Base-by-base conservation (phyloP, 331 rosid genomes). In the Saraca asoca region DNA sequence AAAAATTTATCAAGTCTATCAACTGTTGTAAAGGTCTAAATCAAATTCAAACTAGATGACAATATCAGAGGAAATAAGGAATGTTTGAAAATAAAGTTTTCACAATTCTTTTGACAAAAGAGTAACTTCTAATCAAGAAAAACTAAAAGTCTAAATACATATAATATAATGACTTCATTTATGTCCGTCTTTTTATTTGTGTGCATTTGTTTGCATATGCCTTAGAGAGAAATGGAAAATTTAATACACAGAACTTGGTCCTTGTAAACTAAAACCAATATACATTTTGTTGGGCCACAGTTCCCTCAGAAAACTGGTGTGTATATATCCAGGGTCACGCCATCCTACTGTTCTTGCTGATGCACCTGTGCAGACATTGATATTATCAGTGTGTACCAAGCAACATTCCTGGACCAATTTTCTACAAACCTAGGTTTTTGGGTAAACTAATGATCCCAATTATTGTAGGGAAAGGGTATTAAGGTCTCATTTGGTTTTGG, bases 281-380 rank as follows among this genome's bases (percentile, higher is more conserved):
- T 89, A 89, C 98, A 73, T 69, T 79, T 72, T 81, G 73, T 85
- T 89, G 46, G 95, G 96, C 98, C 98, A 89, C 41, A 89, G 69
- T 62, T 87, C 95, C 76, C 78, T 92, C 59, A 89, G 76, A 72
- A 82, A 86, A 78, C 87, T 76, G 56, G 91, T 92, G 85, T 92
- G 98, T 73, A 89, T 82, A 72, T 65, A 89, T 80, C 98, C 96
- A 54, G 96, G 96, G 76, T 89, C 95, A 63, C 96, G 87, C 98
- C 98, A 87, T 74, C 96, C 98, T 48, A 85, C 95, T n/a, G 98
- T 83, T 68, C 81, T 92, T 57, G 96, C 96, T n/a, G 95, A 95
- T 80, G 95, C 93, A 75, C 98, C 98, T 89, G 77, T 43, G 45
- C 19, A 76, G 35, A 34, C 48, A 46, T 76, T 31, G 41, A 73